phyloP scores from a whole-genome alignment of 1,284 basidiomycete genomes.

The Kwoniella shivajii region DNA sequence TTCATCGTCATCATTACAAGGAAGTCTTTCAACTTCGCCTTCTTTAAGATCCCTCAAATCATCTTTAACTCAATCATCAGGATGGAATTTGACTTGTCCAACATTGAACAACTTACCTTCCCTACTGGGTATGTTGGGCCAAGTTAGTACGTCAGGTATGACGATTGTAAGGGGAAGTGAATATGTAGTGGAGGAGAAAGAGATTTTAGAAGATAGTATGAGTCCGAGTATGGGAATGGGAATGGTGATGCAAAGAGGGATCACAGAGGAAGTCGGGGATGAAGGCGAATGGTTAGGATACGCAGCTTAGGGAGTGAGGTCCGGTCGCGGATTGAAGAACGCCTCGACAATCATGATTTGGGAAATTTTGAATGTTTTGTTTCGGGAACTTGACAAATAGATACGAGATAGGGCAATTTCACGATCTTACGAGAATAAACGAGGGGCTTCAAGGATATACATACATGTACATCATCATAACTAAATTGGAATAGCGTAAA shows the following conservation, averaged over 20 bases:
- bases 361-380: too few relatives aligned
- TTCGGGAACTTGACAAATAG: too few relatives aligned
- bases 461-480: too few relatives aligned
- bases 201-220: neutral
- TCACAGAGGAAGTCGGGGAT: neutral
- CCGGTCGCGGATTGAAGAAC: too few relatives aligned
- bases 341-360: too few relatives aligned
- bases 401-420: too few relatives aligned
- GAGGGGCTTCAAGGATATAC: too few relatives aligned
- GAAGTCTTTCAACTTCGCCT: neutral
- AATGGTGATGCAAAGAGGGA: too few relatives aligned
- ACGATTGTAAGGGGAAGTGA: slow-evolving; percentile 1
- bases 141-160: neutral
- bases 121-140: slow-evolving; percentile 2
- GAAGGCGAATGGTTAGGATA: neutral
- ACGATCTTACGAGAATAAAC: too few relatives aligned
- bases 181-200: slow-evolving; percentile 9
- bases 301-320: too few relatives aligned
- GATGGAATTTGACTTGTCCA: slow-evolving; percentile 1
- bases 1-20: neutral
- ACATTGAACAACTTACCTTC: neutral
- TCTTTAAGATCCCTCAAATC: slow-evolving; percentile 12
- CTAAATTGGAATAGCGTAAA: too few relatives aligned
- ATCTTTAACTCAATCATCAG: neutral
- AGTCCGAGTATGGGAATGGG: too few relatives aligned